phyloP scores from a whole-genome alignment of 225 moss, liverwort and hornwort genomes.

The Thuidium tamariscinum region DNA sequence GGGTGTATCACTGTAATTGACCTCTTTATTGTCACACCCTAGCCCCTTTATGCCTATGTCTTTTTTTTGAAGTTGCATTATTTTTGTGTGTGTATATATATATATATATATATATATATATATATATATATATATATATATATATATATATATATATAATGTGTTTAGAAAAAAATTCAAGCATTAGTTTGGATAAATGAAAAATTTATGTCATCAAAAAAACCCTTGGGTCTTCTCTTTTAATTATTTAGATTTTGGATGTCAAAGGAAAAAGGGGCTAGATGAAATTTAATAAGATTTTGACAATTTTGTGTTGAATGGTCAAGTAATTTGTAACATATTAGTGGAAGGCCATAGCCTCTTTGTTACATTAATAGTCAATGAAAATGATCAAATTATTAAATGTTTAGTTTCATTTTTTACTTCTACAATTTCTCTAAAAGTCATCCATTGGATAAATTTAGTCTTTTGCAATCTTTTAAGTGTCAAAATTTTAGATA shows the following conservation, averaged over 20 bases:
- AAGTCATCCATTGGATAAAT: accelerated
- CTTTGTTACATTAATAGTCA: accelerated
- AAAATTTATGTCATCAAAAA: background rate
- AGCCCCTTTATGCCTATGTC: no score
- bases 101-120: no score
- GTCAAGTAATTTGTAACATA: no score
- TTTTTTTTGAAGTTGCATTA: no score
- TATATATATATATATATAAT: no score
- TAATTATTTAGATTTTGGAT: accelerated
- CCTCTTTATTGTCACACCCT: background rate
- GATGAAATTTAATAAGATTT: background rate
- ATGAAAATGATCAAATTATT: background rate
- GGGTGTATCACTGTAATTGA: background rate
- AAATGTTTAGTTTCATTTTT: background rate
- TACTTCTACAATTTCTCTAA: accelerated
- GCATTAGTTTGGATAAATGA: background rate
- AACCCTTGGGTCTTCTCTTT: accelerated
- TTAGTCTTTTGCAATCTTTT: background rate
- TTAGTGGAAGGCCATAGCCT: accelerated
- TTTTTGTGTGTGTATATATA: no score
- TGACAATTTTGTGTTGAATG: no score
- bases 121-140: no score
- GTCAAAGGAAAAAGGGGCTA: no score
- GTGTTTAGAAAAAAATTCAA: background rate
- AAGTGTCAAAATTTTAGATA: no score